Percentiles rank a stretch among this genome's conserved stretches.
phyloP scores from a whole-genome alignment of 1,284 basidiomycete genomes.

The Caloboletus firmus region DNA sequence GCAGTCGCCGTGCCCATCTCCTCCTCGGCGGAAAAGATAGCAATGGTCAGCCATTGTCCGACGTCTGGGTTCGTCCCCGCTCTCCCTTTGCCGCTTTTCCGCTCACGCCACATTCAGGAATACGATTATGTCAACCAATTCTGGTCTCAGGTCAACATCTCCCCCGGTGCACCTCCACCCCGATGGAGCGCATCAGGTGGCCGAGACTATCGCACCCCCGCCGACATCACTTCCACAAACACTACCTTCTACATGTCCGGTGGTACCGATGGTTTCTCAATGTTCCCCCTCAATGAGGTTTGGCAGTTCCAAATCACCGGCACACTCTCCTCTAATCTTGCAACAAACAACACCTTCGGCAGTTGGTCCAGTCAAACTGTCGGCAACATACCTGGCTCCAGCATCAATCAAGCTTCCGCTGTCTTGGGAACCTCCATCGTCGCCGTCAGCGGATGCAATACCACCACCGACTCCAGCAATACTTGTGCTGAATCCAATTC shows the following conservation, averaged over 20 bases:
- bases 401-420: slow-evolving; percentile 52
- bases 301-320: slow-evolving; percentile 70
- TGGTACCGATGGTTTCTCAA: slow-evolving; percentile 51
- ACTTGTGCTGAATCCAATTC: slow-evolving; percentile 58
- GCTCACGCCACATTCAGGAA: slow-evolving; percentile 48
- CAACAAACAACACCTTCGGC: slow-evolving; percentile 44
- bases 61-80: slow-evolving; percentile 62
- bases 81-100: background rate
- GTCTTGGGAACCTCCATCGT: slow-evolving; percentile 54
- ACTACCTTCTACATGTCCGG: slow-evolving; percentile 71
- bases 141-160: slow-evolving; percentile 60
- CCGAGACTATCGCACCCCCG: slow-evolving; percentile 52
- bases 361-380: slow-evolving; percentile 57
- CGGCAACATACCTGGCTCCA: slow-evolving; percentile 38
- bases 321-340: slow-evolving; percentile 65
- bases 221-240: slow-evolving; percentile 49
- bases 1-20: slow-evolving; percentile 66
- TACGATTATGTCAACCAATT: slow-evolving; percentile 73
- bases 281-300: slow-evolving; percentile 56
- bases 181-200: slow-evolving; percentile 73
- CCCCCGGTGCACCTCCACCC: slow-evolving; percentile 53
- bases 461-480: slow-evolving; percentile 38
- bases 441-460: slow-evolving; percentile 61
- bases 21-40: slow-evolving; percentile 67
- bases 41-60: slow-evolving; percentile 52